A percentile compares a stretch with the other conserved stretches of the same genome.
Conservation (phyloP, 192 early-diverging fungal species). For the Bifiguratus adelaidae region DNA sequence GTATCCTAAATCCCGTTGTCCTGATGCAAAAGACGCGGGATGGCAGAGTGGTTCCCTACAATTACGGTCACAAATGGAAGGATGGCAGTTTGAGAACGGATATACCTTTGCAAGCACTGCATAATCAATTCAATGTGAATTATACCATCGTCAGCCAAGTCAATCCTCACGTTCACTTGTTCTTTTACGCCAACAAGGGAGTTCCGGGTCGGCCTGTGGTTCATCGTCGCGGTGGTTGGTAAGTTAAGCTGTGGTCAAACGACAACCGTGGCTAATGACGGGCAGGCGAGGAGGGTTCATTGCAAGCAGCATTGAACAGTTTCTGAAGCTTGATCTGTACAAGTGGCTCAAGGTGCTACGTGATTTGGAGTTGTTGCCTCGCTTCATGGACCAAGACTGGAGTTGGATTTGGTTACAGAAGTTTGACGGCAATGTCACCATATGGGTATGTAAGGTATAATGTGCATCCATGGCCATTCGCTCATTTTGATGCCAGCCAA, state of each 20-base stretch:
- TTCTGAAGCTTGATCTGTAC: constrained; percentile 73
- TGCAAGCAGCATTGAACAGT: constrained; percentile 63
- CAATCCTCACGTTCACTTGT: constrained; percentile 81
- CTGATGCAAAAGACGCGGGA: constrained; percentile 65
- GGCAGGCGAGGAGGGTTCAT: constrained; percentile 78
- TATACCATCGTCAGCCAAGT: constrained; percentile 80
- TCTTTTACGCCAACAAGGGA: constrained; percentile 78
- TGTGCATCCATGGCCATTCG: neutral
- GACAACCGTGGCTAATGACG: neutral
- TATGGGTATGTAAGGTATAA: constrained; percentile 38
- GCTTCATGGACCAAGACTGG: constrained; percentile 66
- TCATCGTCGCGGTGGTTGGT: constrained; percentile 64
- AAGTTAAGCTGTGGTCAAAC: neutral
- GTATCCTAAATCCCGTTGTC: constrained; percentile 72
- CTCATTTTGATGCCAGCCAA: constrained; percentile 26
- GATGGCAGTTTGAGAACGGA: constrained; percentile 83
- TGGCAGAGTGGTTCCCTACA: constrained; percentile 60
- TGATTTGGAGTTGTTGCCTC: constrained; percentile 72
- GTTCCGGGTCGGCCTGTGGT: constrained; percentile 63
- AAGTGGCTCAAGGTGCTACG: constrained; percentile 77
- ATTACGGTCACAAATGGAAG: constrained; percentile 67
- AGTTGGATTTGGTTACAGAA: constrained; percentile 79
- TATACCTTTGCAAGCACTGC: constrained; percentile 65
- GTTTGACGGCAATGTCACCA: constrained; percentile 85
- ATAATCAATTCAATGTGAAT: constrained; percentile 75